Percentiles rank a stretch among this genome's conserved stretches.
Evolutionary conservation across 305 asterid genomes (phyloP).

Genomic region (Solanum hybrid): DNA sequence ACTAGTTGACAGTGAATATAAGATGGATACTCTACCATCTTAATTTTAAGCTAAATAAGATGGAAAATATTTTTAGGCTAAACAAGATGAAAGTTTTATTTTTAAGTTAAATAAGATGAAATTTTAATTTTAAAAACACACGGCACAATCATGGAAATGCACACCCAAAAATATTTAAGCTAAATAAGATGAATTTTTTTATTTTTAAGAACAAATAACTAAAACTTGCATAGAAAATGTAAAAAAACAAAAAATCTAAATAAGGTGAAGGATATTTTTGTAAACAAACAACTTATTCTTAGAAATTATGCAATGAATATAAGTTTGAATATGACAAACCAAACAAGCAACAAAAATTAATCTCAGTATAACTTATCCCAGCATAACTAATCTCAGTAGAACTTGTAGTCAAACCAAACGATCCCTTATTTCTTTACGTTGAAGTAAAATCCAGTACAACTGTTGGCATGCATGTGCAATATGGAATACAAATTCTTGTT

Average conservation of each 20-base stretch:
- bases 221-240: not conserved
- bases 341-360: too few relatives aligned
- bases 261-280: not conserved
- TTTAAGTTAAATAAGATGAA: too few relatives aligned
- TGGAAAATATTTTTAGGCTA: too few relatives aligned
- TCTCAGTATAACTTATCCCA: too few relatives aligned
- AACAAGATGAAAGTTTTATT: not conserved
- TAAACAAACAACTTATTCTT: not conserved
- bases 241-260: too few relatives aligned
- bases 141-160: not conserved
- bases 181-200: not conserved
- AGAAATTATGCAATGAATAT: too few relatives aligned
- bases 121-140: not conserved
- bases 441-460: conserved; percentile 46
- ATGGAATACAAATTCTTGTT: conserved; percentile 40
- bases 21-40: too few relatives aligned
- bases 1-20: not conserved
- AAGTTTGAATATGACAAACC: too few relatives aligned
- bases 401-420: too few relatives aligned
- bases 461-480: conserved; percentile 37
- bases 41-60: too few relatives aligned
- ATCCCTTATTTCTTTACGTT: not conserved
- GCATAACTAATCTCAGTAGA: too few relatives aligned
- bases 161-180: not conserved
- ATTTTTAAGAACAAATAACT: not conserved